A percentile compares a stretch with the other conserved stretches of the same genome.
Evolutionary conservation across 768 basidiomycete species (phyloP).

Genomic region (Calocybe gangraenosa): DNA sequence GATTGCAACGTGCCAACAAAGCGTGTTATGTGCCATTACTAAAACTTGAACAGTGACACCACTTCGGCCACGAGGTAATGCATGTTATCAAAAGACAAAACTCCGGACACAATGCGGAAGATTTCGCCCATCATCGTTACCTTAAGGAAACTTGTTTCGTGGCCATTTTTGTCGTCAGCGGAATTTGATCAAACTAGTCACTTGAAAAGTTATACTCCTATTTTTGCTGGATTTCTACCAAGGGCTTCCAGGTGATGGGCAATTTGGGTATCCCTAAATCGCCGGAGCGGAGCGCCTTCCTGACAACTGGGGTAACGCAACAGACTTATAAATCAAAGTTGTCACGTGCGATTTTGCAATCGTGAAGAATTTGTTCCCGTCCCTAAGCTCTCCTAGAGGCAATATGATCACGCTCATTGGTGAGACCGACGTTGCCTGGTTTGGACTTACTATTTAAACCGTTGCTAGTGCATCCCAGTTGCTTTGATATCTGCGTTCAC

Average conservation of each 20-base stretch:
- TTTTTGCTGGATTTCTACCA: too few species aligned
- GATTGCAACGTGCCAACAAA: constrained; percentile 3
- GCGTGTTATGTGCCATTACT: constrained; percentile 4
- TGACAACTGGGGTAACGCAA: background rate
- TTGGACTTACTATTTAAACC: background rate
- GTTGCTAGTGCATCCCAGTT: too few species aligned
- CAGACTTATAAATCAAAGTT: background rate
- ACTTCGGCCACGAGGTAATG: constrained; percentile 4
- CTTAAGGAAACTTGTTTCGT: constrained; percentile 3
- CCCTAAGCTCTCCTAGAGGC: too few species aligned
- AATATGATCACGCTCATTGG: too few species aligned
- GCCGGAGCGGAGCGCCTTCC: too few species aligned
- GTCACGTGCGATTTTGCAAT: too few species aligned
- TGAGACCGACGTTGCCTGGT: background rate
- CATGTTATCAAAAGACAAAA: constrained; percentile 1
- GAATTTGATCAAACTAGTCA: too few species aligned
- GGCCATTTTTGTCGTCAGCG: background rate
- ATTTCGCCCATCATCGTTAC: background rate
- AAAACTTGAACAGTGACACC: background rate
- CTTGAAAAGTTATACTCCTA: too few species aligned
- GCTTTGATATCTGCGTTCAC: background rate
- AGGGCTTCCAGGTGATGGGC: too few species aligned
- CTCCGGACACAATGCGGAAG: background rate
- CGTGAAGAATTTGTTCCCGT: too few species aligned
- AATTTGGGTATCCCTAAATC: too few species aligned